These are phyloP conservation scores for Paraphoma chrysanthemicola DNA, from an alignment of 2,329 filamentous ascomycete genomes.

Conservation along the genomic window DNA sequence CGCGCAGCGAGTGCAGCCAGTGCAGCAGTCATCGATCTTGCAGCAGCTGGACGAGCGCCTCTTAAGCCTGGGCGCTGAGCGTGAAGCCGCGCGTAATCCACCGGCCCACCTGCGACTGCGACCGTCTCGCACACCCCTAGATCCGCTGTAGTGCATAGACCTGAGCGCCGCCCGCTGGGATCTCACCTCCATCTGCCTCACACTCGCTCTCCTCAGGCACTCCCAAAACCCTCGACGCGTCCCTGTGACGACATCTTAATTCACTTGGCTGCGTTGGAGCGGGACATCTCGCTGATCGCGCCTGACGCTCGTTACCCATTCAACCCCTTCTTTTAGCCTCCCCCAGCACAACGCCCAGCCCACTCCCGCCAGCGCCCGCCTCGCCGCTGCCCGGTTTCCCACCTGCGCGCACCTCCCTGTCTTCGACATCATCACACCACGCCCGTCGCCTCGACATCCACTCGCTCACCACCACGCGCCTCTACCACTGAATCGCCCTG, in stretches of 20 bases:
- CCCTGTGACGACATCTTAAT: constrained; percentile 25
- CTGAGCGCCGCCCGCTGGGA: constrained; percentile 23
- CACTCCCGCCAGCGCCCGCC: constrained; percentile 34
- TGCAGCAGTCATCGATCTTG: constrained; percentile 2
- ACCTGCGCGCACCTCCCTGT: constrained; percentile 25
- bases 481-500: neutral
- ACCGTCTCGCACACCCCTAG: constrained; percentile 41
- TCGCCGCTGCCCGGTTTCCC: constrained; percentile 41
- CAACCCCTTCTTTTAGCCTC: constrained; percentile 20
- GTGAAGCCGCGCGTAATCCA: constrained; percentile 29
- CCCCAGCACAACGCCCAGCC: constrained; percentile 14
- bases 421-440: constrained; percentile 23
- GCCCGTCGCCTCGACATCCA: constrained; percentile 26
- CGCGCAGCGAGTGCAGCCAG: neutral
- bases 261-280: constrained; percentile 23
- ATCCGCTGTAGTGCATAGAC: constrained; percentile 27
- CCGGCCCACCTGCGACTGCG: constrained; percentile 33
- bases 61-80: constrained; percentile 23
- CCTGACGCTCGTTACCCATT: constrained; percentile 37
- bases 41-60: constrained; percentile 11
- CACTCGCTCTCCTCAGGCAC: constrained; percentile 33
- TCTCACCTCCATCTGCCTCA: constrained; percentile 25
- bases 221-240: constrained; percentile 21
- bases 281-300: constrained; percentile 35
- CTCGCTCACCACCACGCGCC: constrained; percentile 31